These are phyloP conservation scores for Puccinia brachypodii DNA, from an alignment of 1,284 basidiomycete genomes.

Conservation along the genomic window DNA sequence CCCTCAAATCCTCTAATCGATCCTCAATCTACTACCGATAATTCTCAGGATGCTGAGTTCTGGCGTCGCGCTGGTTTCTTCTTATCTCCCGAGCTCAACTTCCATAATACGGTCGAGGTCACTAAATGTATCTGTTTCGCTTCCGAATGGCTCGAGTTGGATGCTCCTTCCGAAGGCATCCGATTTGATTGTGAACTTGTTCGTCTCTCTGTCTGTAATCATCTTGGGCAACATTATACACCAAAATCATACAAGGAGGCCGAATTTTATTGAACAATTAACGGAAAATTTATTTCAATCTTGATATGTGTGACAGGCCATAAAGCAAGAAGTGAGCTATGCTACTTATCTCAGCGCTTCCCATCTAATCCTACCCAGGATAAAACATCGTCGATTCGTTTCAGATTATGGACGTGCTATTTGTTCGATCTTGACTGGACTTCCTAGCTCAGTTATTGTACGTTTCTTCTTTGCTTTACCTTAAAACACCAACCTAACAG, in stretches of 20 bases:
- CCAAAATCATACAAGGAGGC: not conserved
- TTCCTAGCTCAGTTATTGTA: conserved; percentile 57
- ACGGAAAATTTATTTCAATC: conserved; percentile 17
- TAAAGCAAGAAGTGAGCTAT: conserved; percentile 89
- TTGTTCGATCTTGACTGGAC: conserved; percentile 68
- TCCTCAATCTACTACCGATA: conserved; percentile 49
- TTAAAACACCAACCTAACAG: conserved; percentile 1
- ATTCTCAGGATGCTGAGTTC: conserved; percentile 44
- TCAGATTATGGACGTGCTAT: conserved; percentile 90
- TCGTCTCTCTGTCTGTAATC: conserved; percentile 54
- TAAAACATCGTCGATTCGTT: conserved; percentile 76
- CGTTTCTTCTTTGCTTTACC: not conserved
- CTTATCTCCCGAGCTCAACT: conserved; percentile 37
- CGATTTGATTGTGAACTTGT: conserved; percentile 94
- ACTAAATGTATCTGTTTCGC: conserved; percentile 65
- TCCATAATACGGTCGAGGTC: conserved; percentile 16
- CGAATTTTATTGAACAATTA: no score
- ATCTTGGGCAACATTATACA: not conserved
- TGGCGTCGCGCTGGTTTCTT: conserved; percentile 53
- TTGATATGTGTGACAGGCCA: conserved; percentile 64
- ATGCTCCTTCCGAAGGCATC: conserved; percentile 88
- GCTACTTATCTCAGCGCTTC: conserved; percentile 87
- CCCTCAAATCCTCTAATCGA: conserved; percentile 48
- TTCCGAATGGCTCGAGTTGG: conserved; percentile 93
- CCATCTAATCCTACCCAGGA: conserved; percentile 83